Base-by-base conservation (phyloP, 371 early-diverging fungal genomes). In the Syncephalis plumigaleata region DNA sequence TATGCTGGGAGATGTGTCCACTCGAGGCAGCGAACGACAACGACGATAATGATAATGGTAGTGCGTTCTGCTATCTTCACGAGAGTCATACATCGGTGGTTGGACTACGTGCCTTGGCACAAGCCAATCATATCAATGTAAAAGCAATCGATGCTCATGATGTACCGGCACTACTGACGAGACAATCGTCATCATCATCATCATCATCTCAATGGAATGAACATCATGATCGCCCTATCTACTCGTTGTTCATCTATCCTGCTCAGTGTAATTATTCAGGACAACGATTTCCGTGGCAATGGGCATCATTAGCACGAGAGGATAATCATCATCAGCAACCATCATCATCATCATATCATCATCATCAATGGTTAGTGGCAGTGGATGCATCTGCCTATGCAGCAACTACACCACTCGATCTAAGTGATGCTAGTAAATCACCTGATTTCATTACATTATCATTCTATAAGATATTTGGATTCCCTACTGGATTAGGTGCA, bases 391-490 rank as follows among this genome's bases (percentile, higher is more conserved):
- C 84, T 0, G 65, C 80, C 0, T 75, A 64, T 49, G 64, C 59
- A 22, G 60, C 81, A 42, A 73, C 77, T 31, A 58, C 71, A 2
- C 61, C 59, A 36, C 46, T 72, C 18, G 45, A 58, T 11, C 59
- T 70, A 25, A 44, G 69, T 42, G 63, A 54, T 17, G 50, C 50
- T n/a, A 25, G n/a, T 5, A 42, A 44, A 24, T 57, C 71, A 2
- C 77, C 79, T 0, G 81, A 82, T 48, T 78, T 81, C 56, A 56
- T 75, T 1, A 66, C 65, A 7, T 50, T 84, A 20, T 80, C 81
- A 0, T 79, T 86, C 55, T 84, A 86, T 73, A 86, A 86, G 55
- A 66, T 82, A 50, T 81, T 84, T 62, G 86, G 86, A 1, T 76
- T 71, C 40, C 86, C 86, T 2, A 79, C 83, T 5, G 81, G 82